Percentiles rank a stretch among this genome's conserved stretches.
phyloP scores from a whole-genome alignment of 768 basidiomycete genomes.

The Agrocybe pediades region DNA sequence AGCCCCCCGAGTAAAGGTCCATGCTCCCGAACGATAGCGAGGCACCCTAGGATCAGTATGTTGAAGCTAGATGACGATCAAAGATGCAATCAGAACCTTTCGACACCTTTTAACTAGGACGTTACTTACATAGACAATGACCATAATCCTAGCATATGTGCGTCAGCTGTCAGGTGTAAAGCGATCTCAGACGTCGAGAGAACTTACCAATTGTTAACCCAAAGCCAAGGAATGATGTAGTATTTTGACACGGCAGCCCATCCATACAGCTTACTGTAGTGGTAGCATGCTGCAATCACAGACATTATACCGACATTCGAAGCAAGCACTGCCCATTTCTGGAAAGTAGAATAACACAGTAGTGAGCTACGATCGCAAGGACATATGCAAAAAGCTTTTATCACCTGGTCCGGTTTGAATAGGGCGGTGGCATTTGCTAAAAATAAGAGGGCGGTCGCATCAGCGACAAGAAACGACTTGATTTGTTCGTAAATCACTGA shows the following conservation, averaged over 20 bases:
- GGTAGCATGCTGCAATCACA: neutral
- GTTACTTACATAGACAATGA: conserved; percentile 3
- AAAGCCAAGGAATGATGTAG: conserved; percentile 7
- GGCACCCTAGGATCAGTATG: conserved; percentile 47
- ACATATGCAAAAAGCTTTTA: neutral
- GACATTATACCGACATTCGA: conserved; percentile 2
- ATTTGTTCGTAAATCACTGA: neutral
- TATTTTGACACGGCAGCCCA: conserved; percentile 1
- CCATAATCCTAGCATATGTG: conserved; percentile 2
- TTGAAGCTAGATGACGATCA: conserved; percentile 22
- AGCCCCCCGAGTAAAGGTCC: conserved; percentile 51
- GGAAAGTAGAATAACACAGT: neutral
- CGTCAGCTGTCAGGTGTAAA: neutral
- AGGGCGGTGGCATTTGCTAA: conserved; percentile 6
- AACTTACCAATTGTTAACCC: conserved; percentile 4
- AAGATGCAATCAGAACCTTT: neutral
- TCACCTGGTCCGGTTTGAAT: conserved; percentile 5
- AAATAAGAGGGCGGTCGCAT: neutral
- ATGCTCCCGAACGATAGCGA: conserved; percentile 45
- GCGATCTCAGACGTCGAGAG: neutral
- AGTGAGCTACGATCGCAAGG: neutral
- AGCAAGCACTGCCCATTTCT: conserved; percentile 5
- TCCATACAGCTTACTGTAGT: neutral
- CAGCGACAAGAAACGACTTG: neutral
- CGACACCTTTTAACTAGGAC: neutral